Conservation (phyloP, 1,139 yeast species). For the Geotrichum carabidarum region DNA sequence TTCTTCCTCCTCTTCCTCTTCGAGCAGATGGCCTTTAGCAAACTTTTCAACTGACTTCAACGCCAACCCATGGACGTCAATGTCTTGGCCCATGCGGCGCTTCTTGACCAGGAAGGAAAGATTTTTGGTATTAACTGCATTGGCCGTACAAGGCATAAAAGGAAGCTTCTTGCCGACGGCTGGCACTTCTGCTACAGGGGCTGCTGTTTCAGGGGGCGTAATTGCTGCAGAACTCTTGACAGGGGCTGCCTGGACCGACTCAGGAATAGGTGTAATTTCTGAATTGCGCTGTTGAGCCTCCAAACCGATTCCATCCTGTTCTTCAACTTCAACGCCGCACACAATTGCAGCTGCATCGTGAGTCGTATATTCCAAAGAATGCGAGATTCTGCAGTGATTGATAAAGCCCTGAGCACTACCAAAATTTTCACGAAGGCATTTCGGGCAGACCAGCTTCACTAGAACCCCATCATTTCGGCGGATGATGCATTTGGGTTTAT, state of each 20-base stretch:
- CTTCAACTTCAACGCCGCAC: slow-evolving; percentile 58
- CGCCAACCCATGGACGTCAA: slow-evolving; percentile 30
- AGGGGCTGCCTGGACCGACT: background rate
- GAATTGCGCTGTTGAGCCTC: slow-evolving; percentile 40
- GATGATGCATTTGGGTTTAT: slow-evolving; percentile 49
- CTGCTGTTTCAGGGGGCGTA: slow-evolving; percentile 3
- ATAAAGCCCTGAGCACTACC: slow-evolving; percentile 77
- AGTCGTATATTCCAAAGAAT: slow-evolving; percentile 62
- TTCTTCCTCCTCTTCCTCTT: slow-evolving; percentile 32
- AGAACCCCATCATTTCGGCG: slow-evolving; percentile 68
- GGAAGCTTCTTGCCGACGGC: background rate
- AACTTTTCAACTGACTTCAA: slow-evolving; percentile 31
- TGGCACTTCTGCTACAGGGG: background rate
- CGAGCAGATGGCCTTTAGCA: slow-evolving; percentile 33
- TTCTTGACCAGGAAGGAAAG: slow-evolving; percentile 21
- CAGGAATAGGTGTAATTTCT: slow-evolving; percentile 2
- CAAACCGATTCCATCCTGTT: slow-evolving; percentile 50
- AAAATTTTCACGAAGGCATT: slow-evolving; percentile 63
- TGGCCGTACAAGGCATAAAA: slow-evolving; percentile 8
- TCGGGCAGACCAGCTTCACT: slow-evolving; percentile 62
- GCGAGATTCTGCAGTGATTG: slow-evolving; percentile 72
- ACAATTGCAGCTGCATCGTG: slow-evolving; percentile 71
- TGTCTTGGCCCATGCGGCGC: slow-evolving; percentile 18
- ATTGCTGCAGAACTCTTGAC: background rate
- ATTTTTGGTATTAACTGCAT: slow-evolving; percentile 18